phyloP scores from a whole-genome alignment of 306 rosid genomes.

The Acacia crassicarpa region DNA sequence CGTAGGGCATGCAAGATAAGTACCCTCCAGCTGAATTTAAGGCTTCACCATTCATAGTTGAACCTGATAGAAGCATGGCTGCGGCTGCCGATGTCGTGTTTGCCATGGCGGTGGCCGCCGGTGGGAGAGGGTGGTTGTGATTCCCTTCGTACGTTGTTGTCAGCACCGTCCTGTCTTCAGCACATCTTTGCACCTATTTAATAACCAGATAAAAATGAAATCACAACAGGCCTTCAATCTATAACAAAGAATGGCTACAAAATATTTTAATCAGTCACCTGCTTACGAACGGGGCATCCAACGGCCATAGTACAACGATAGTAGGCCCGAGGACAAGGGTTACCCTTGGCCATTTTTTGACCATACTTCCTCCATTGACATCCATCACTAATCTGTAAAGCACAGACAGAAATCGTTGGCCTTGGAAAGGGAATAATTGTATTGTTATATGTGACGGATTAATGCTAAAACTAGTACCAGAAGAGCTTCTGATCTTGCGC shows the following conservation, averaged over 20 bases:
- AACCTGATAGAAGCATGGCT: conserved; percentile 50
- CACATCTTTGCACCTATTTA: conserved; percentile 66
- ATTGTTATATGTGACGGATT: not conserved
- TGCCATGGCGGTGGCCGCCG: conserved; percentile 55
- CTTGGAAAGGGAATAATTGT: not conserved
- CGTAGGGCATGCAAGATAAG: conserved; percentile 35
- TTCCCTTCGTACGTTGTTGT: conserved; percentile 69
- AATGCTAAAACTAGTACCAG: conserved; percentile 24
- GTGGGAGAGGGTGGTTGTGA: conserved; percentile 68
- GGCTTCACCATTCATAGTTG: conserved; percentile 33
- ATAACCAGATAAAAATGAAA: not conserved
- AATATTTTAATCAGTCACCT: conserved; percentile 29
- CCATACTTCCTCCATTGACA: too few species aligned
- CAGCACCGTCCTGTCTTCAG: conserved; percentile 50
- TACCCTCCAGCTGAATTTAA: conserved; percentile 18
- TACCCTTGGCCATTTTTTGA: conserved; percentile 33
- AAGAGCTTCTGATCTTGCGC: conserved; percentile 59
- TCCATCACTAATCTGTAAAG: not conserved
- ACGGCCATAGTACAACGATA: conserved; percentile 68
- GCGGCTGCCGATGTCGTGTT: conserved; percentile 61
- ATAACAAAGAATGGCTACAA: not conserved
- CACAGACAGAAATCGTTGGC: not conserved
- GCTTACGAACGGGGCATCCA: conserved; percentile 67
- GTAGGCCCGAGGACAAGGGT: conserved; percentile 75
- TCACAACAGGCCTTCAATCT: not conserved